phyloP scores from a whole-genome alignment of 768 basidiomycete species.

The Boletus coccyginus region DNA sequence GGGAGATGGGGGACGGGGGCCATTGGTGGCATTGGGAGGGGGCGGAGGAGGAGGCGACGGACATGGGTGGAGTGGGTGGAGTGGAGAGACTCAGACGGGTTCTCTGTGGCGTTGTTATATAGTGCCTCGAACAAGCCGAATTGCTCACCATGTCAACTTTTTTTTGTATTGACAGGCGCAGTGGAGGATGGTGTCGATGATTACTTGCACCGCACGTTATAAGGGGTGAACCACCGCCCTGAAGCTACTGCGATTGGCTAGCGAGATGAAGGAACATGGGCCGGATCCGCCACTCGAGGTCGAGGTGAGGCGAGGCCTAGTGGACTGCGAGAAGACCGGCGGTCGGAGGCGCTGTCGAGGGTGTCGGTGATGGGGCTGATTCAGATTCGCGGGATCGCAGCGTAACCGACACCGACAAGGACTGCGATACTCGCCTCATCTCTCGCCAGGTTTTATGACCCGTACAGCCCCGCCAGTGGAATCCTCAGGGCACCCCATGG shows the following conservation, averaged over 20 bases:
- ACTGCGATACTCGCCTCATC: too few relatives aligned
- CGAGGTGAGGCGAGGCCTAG: constrained; percentile 20
- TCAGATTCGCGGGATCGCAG: constrained; percentile 3
- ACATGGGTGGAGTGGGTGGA: constrained; percentile 8
- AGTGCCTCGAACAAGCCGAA: too few relatives aligned
- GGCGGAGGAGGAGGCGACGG: neutral
- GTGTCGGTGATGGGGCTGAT: too few relatives aligned
- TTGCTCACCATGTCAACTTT: too few relatives aligned
- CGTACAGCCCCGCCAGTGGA: constrained; percentile 11
- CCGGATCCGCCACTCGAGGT: constrained; percentile 21
- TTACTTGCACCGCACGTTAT: constrained; percentile 7
- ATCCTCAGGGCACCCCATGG: constrained; percentile 13
- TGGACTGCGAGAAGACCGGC: too few relatives aligned
- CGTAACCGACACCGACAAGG: constrained; percentile 16
- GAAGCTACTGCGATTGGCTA: constrained; percentile 9
- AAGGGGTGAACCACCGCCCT: neutral
- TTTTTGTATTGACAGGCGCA: too few relatives aligned
- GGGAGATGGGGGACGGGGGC: constrained; percentile 24
- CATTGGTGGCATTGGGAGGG: constrained; percentile 5
- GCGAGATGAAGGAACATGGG: constrained; percentile 20
- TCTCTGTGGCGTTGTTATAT: constrained; percentile 3
- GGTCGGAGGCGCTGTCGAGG: too few relatives aligned
- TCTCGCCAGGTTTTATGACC: neutral
- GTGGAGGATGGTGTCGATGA: neutral
- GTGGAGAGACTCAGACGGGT: constrained; percentile 23